Base-by-base conservation (phyloP, 1,284 basidiomycete species). In the Sporisorium graminicola region DNA sequence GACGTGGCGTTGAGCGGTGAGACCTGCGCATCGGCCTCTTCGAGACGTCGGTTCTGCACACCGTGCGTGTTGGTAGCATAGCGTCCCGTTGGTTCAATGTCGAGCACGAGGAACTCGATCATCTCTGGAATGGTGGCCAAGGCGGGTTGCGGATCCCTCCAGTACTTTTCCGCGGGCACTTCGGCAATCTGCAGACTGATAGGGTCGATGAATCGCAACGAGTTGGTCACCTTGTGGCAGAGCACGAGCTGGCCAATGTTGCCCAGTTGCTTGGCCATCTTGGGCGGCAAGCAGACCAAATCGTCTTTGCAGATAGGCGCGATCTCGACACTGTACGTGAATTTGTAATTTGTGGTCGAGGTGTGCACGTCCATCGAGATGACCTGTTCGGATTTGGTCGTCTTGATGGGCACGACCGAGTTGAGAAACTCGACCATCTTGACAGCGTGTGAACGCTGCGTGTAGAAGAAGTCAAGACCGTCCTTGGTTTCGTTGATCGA, bases 241-340 rank as follows among this genome's bases (percentile, higher is more conserved):
- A 99, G 86, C 10, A 92, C 91, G 40, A 99, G 88, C 12, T 93
- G 95, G 53, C 89, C 88, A 86, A 99, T 96, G 88, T 95, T 97
- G 81, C 92, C 91, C 71, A 97, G 88, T 33, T 90, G 88, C 26
- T 92, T 91, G 0, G 96, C 95, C 77, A 92, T 90, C 82, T 93
- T 93, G 22, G 88, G 87, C 3, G 95, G 94, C 43, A 99, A 88
- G 85, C 93, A 95, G 37, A 98, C 92, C 43, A 99, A 90, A 86
- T 99, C 96, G 86, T 99, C 96, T 87, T 98, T 98, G 88, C 96
- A 99, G 70, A 99, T 91, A 0, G 96, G 95, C 7, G 93, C 91
- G 80, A 99, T 97, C 87, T 99, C 96, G 79, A 98, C 93, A 20
- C 94, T 97, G 89, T 95, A 99, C 5, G 95, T 95, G 87, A 94